Base-by-base conservation (phyloP, 2,329 filamentous ascomycete genomes). In the Tympanopsis confertula region DNA sequence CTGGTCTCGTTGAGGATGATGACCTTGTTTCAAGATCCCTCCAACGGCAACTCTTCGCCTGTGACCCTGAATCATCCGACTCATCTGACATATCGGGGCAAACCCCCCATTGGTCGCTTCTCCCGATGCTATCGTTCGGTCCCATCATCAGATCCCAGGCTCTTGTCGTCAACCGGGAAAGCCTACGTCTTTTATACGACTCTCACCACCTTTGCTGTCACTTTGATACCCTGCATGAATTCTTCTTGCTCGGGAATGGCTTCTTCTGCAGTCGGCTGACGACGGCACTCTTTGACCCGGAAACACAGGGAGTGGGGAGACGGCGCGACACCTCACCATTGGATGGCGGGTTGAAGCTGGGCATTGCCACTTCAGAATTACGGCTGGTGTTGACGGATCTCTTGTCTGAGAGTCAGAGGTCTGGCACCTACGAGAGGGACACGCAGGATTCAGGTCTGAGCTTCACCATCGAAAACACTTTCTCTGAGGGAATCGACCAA, bases 321-420 rank as follows among this genome's bases (percentile, higher is more conserved):
- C 74, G 74, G 36, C 63, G 73, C 14, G 85, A 86, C 3, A 67
- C 80, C 20, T 74, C 83, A 33, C 71, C 78, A 5, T 74, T 74
- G 35, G 80, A 84, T 36, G 73, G 78, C 41, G 63, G 74, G 13
- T 89, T 94, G 68, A 89, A 91, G 1, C 66, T 96, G 29, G 81
- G 87, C 29, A 66, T 96, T 4, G 87, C 87, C 18, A 93, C 85
- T 55, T 95, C 88, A 1, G 91, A 96, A 55, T 63, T 98, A n/a
- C 77, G 87, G 7, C 68, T 96, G 4, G 86, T 86, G 1, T 66
- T 98, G 14, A 93, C 88, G 71, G 87, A 86, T 0, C 72, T 96
- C 1, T 63, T 96, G 5, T 71, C 73, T 2, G 88, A 95, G 45
- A 85, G 77, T 44, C 86, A 86, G 47, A 58, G 49, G 45, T 56